Evolutionary conservation across 805 yeast species (phyloP).

Genomic region (Maudiozyma barnettii): DNA sequence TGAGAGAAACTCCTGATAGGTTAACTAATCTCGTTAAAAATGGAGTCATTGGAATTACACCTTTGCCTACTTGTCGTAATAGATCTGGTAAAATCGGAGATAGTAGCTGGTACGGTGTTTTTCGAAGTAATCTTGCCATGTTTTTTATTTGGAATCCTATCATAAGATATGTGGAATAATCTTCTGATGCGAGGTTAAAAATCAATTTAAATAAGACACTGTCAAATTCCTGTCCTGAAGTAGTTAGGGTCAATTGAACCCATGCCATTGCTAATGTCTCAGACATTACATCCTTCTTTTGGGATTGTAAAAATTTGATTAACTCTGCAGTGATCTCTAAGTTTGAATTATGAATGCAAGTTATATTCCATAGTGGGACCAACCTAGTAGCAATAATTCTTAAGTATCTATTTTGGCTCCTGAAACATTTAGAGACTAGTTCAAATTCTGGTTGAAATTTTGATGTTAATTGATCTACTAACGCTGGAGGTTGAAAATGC

Average conservation of each 20-base stretch:
- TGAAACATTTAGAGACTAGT: constrained; percentile 32
- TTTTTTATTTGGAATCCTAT: constrained; percentile 55
- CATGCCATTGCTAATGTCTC: constrained; percentile 55
- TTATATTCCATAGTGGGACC: constrained; percentile 40
- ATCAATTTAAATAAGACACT: constrained; percentile 55
- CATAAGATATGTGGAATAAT: constrained; percentile 51
- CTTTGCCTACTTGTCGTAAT: constrained; percentile 52
- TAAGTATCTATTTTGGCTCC: constrained; percentile 42
- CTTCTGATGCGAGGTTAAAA: constrained; percentile 53
- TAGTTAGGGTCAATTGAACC: constrained; percentile 53
- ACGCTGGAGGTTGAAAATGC: constrained; percentile 43
- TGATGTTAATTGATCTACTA: constrained; percentile 9
- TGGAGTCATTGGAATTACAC: constrained; percentile 38
- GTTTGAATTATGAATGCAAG: constrained; percentile 32
- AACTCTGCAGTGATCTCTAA: constrained; percentile 39
- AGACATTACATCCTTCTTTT: constrained; percentile 34
- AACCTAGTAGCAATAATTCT: constrained; percentile 44
- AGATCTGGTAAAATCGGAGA: constrained; percentile 73
- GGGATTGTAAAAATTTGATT: constrained; percentile 34
- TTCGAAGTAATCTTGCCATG: constrained; percentile 45
- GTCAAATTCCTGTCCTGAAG: constrained; percentile 60
- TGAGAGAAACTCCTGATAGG: constrained; percentile 51
- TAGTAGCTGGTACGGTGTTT: constrained; percentile 70
- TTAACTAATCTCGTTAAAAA: constrained; percentile 54
- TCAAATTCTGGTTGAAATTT: constrained; percentile 21